A percentile compares a stretch with the other conserved stretches of the same genome.
phyloP scores from a whole-genome alignment of 345 rosid genomes.

The Angophora floribunda region DNA sequence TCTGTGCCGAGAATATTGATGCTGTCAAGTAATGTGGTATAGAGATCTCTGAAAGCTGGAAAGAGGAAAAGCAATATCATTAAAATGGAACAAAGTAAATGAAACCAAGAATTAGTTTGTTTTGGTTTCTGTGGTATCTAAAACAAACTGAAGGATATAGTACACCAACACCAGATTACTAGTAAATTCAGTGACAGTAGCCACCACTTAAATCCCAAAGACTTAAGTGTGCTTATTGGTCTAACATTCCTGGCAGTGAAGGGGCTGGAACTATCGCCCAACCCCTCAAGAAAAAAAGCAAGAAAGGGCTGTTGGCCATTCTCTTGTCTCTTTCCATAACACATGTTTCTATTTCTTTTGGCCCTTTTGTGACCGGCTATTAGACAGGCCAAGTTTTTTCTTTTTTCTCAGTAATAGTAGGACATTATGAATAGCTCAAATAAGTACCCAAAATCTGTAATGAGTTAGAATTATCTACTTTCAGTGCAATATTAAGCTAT shows the following conservation, averaged over 20 bases:
- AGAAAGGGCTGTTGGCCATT: not conserved
- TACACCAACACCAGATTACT: not conserved
- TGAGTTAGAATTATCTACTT: not conserved
- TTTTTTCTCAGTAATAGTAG: not conserved
- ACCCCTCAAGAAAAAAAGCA: not conserved
- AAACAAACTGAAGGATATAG: not conserved
- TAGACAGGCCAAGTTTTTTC: not conserved
- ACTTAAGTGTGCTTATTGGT: not conserved
- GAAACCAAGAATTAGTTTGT: not conserved
- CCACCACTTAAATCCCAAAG: not conserved
- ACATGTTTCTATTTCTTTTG: not conserved
- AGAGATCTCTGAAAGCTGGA: slow-evolving; percentile 77
- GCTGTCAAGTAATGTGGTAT: slow-evolving; percentile 95
- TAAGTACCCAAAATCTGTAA: not conserved
- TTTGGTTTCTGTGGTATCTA: not conserved
- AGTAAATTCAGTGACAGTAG: not conserved
- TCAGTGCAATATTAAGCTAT: not conserved
- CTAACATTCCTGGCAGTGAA: not conserved
- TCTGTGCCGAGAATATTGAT: slow-evolving; percentile 84
- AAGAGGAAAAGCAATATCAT: slow-evolving; percentile 3
- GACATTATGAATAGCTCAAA: not conserved
- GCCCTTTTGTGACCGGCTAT: not conserved
- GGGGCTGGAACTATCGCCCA: not conserved
- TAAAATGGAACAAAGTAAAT: not conserved
- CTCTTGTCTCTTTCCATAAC: not conserved